These are phyloP conservation scores for Vanrija sp. DNA, from an alignment of 1,284 basidiomycete genomes.

Conservation along the genomic window DNA sequence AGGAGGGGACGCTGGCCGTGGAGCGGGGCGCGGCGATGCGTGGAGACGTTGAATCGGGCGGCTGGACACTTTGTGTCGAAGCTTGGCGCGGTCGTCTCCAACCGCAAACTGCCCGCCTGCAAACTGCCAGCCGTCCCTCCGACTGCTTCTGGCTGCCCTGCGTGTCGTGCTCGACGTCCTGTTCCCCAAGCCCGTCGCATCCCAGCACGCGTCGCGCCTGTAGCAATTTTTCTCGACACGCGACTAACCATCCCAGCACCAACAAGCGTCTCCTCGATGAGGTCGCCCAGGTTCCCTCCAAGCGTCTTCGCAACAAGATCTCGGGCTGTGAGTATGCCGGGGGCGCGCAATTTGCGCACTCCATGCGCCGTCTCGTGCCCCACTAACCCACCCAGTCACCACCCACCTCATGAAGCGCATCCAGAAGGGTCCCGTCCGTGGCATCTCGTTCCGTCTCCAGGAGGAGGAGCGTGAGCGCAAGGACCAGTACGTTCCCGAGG, in stretches of 20 bases:
- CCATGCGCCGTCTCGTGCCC: too few species aligned
- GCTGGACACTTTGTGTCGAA: not conserved
- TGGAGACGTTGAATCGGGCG: not conserved
- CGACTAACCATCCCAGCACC: slow-evolving; percentile 55
- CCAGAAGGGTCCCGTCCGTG: slow-evolving; percentile 97
- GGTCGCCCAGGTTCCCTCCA: slow-evolving; percentile 96
- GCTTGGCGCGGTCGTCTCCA: too few species aligned
- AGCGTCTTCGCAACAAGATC: slow-evolving; percentile 99
- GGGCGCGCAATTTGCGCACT: not conserved
- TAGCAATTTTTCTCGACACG: not conserved
- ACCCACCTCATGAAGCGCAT: slow-evolving; percentile 99
- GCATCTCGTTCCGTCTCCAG: slow-evolving; percentile 99
- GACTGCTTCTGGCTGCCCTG: too few species aligned
- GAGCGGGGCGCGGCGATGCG: not conserved
- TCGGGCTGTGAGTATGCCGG: slow-evolving; percentile 62
- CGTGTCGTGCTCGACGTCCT: too few species aligned
- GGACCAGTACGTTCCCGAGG: slow-evolving; percentile 96
- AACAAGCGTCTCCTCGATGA: slow-evolving; percentile 99
- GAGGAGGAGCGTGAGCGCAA: slow-evolving; percentile 99
- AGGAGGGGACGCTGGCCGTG: not conserved
- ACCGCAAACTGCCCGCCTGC: too few species aligned
- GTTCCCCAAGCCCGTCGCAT: too few species aligned
- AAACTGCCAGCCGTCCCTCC: too few species aligned
- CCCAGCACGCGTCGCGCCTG: too few species aligned
- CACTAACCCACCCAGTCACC: slow-evolving; percentile 58